A percentile compares a stretch with the other conserved stretches of the same genome.
phyloP scores from a whole-genome alignment of 768 basidiomycete species.

The Naganishia vaughanmartiniae region DNA sequence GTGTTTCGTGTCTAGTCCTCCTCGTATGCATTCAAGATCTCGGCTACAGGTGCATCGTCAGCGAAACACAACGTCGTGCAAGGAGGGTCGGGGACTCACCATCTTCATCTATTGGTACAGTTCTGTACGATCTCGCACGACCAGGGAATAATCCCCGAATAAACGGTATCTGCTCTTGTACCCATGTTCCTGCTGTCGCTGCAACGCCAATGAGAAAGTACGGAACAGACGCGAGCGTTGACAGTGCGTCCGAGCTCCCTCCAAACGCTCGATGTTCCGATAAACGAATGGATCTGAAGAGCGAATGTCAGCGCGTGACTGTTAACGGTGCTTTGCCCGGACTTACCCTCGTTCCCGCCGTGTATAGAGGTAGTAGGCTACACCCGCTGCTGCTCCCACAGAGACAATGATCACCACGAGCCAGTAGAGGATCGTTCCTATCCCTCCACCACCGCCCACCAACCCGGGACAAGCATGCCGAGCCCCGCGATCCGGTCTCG shows the following conservation, averaged over 20 bases:
- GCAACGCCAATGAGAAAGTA: slow-evolving; percentile 81
- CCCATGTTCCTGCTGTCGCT: slow-evolving; percentile 53
- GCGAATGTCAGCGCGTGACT: neutral
- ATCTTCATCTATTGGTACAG: slow-evolving; percentile 51
- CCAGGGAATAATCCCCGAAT: slow-evolving; percentile 45
- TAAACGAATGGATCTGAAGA: slow-evolving; percentile 42
- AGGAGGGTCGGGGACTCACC: neutral
- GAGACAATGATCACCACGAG: slow-evolving; percentile 70
- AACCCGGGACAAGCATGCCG: slow-evolving; percentile 75
- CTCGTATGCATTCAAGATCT: slow-evolving; percentile 40
- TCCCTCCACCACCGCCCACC: slow-evolving; percentile 54
- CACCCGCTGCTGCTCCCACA: slow-evolving; percentile 69
- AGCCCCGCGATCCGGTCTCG: slow-evolving; percentile 70
- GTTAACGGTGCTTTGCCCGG: neutral
- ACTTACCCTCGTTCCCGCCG: slow-evolving; percentile 17
- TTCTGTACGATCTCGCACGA: slow-evolving; percentile 39
- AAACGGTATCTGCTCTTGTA: slow-evolving; percentile 45
- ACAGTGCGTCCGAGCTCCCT: slow-evolving; percentile 59
- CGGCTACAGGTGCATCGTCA: slow-evolving; percentile 13
- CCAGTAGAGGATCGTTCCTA: slow-evolving; percentile 81
- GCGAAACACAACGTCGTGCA: too few relatives aligned
- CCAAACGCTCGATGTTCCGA: slow-evolving; percentile 52
- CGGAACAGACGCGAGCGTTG: slow-evolving; percentile 79
- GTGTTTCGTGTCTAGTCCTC: slow-evolving; percentile 36
- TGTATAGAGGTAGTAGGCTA: slow-evolving; percentile 76